phyloP scores from a whole-genome alignment of 2,329 filamentous ascomycete species.

The Xylariaceae sp. region DNA sequence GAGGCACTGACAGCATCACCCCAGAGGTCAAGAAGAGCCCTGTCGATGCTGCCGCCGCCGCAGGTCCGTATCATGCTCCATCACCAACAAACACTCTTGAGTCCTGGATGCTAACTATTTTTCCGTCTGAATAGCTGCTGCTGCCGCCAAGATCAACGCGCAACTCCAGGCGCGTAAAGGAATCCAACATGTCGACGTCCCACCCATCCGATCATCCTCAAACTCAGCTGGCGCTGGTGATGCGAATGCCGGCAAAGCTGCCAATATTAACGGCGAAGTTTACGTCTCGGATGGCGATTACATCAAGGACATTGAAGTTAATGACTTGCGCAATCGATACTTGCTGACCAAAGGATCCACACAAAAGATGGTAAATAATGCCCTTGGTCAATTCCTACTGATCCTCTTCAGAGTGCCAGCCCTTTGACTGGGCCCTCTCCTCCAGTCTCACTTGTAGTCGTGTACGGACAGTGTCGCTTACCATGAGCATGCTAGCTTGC shows the following conservation, averaged over 20 bases:
- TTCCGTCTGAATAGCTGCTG: conserved; percentile 57
- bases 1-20: conserved; percentile 36
- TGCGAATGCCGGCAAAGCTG: conserved; percentile 32
- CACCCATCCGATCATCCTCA: conserved; percentile 63
- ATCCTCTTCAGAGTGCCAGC: conserved; percentile 46
- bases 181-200: conserved; percentile 84
- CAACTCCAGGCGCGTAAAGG: conserved; percentile 80
- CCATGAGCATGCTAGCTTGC: conserved; percentile 60
- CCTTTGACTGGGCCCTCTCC: conserved; percentile 33
- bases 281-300: conserved; percentile 96
- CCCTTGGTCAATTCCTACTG: conserved; percentile 62
- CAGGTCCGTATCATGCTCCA: conserved; percentile 50
- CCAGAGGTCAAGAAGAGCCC: conserved; percentile 43
- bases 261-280: conserved; percentile 74
- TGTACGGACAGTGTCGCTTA: conserved; percentile 65
- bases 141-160: conserved; percentile 82
- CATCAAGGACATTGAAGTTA: conserved; percentile 98
- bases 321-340: conserved; percentile 94
- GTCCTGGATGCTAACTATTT: conserved; percentile 23
- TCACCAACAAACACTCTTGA: background rate
- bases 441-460: conserved; percentile 37
- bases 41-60: conserved; percentile 68
- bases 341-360: conserved; percentile 94
- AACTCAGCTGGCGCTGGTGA: conserved; percentile 38
- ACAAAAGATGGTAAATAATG: conserved; percentile 98